A percentile compares a stretch with the other conserved stretches of the same genome.
Conservation (phyloP, 2,329 filamentous ascomycete genomes). For the Nemania sp. region DNA sequence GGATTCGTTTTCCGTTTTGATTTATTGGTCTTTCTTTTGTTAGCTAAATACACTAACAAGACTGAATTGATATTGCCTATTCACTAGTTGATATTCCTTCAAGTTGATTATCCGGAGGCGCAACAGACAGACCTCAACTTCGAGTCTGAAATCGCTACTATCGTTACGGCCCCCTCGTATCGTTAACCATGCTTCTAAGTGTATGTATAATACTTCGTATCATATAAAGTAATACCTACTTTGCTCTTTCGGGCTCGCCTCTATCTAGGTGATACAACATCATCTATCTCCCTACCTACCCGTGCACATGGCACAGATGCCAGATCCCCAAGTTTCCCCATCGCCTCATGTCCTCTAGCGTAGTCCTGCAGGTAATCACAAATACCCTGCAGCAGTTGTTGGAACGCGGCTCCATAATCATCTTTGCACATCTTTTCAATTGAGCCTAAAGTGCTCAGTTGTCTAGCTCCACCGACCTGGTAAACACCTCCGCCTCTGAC, state of each 20-base stretch:
- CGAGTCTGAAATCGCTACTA: neutral
- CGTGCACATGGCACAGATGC: neutral
- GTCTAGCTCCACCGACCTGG: constrained; percentile 19
- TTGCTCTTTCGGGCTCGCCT: neutral
- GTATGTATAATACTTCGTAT: neutral
- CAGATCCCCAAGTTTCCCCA: neutral
- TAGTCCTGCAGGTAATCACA: constrained; percentile 17
- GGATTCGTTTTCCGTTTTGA: too few relatives aligned
- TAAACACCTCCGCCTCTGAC: constrained; percentile 33
- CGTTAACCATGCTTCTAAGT: neutral
- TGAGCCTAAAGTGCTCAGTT: constrained; percentile 37
- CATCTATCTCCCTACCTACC: neutral
- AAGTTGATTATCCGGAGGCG: neutral
- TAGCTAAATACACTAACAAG: too few relatives aligned
- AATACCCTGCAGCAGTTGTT: constrained; percentile 4
- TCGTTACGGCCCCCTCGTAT: neutral
- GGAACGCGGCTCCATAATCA: neutral
- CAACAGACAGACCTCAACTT: too few relatives aligned
- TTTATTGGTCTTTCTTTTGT: too few relatives aligned
- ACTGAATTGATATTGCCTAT: neutral
- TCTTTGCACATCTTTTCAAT: constrained; percentile 31
- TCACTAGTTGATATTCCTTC: neutral
- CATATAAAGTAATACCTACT: too few relatives aligned
- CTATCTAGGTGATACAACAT: neutral
- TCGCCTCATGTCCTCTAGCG: constrained; percentile 16